phyloP scores from a whole-genome alignment of 257 asterid species.

The Phtheirospermum japonicum region DNA sequence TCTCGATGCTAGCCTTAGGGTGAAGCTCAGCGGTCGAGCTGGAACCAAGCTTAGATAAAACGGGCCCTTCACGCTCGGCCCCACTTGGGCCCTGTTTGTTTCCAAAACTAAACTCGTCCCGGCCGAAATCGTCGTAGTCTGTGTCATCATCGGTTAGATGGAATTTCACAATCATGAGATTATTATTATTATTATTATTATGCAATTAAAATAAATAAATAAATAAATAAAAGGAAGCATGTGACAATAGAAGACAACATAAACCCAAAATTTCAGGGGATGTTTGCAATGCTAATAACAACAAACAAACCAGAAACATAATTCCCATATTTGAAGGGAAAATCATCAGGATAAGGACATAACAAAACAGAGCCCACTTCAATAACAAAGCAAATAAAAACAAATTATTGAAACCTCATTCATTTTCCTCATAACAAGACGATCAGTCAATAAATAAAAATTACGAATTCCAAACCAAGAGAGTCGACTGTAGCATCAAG shows the following conservation, averaged over 20 bases:
- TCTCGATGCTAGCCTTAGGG: slow-evolving; percentile 49
- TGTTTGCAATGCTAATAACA: slow-evolving; percentile 22
- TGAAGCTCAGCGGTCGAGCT: slow-evolving; percentile 86
- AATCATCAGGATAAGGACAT: slow-evolving; percentile 26
- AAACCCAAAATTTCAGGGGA: slow-evolving; percentile 38
- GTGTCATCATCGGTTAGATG: not conserved
- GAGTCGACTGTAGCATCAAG: not conserved
- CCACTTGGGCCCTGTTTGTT: slow-evolving; percentile 43
- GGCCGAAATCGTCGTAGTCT: slow-evolving; percentile 90
- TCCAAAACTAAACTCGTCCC: slow-evolving; percentile 49
- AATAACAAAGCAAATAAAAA: slow-evolving; percentile 27
- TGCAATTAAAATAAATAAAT: not conserved
- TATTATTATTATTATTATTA: not conserved
- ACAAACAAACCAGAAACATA: slow-evolving; percentile 24
- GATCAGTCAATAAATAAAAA: too few species aligned
- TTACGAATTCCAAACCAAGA: too few species aligned
- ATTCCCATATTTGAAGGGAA: slow-evolving; percentile 13
- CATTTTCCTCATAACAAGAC: slow-evolving; percentile 25
- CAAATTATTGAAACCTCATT: slow-evolving; percentile 7
- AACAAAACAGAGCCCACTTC: slow-evolving; percentile 30
- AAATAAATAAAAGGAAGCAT: slow-evolving; percentile 26
- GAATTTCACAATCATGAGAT: not conserved
- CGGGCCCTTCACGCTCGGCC: slow-evolving; percentile 49
- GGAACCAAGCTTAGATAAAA: slow-evolving; percentile 77
- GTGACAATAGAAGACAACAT: slow-evolving; percentile 49